Percentiles rank a stretch among this genome's conserved stretches.
Conservation (phyloP, 192 early-diverging fungal genomes). For the Entomortierella lignicola region DNA sequence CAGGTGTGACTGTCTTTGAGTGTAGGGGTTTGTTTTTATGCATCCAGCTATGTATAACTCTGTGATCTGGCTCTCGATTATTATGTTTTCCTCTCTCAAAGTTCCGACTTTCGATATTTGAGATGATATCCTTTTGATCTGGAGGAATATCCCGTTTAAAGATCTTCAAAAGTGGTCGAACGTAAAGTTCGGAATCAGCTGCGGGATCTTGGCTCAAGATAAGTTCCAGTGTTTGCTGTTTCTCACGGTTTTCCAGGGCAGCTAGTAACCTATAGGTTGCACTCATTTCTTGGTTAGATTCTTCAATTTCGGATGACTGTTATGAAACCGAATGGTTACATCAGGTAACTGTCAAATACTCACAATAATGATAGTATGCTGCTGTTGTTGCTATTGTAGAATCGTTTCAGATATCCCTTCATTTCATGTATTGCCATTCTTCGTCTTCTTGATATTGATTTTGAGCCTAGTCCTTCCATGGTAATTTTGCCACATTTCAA, state of each 20-base stretch:
- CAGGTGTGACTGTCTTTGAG: too few relatives aligned
- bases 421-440: constrained; percentile 25
- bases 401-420: constrained; percentile 12
- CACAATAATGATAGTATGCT: constrained; percentile 33
- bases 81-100: not conserved
- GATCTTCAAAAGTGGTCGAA: constrained; percentile 10
- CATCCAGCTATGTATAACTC: not conserved
- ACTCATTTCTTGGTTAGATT: not conserved
- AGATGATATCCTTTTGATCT: constrained; percentile 4
- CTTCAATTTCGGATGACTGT: not conserved
- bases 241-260: constrained; percentile 24
- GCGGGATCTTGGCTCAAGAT: constrained; percentile 30
- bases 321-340: too few relatives aligned
- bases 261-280: constrained; percentile 19
- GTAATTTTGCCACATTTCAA: constrained; percentile 25
- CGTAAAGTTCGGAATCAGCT: constrained; percentile 38
- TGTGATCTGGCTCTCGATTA: not conserved
- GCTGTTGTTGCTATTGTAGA: constrained; percentile 14
- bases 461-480: constrained; percentile 4
- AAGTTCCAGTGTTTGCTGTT: constrained; percentile 15
- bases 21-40: not conserved
- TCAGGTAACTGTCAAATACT: not conserved
- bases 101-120: not conserved
- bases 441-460: not conserved
- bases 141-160: not conserved